Evolutionary conservation across 768 basidiomycete species (phyloP).

Genomic region (Termitomyces sp.): DNA sequence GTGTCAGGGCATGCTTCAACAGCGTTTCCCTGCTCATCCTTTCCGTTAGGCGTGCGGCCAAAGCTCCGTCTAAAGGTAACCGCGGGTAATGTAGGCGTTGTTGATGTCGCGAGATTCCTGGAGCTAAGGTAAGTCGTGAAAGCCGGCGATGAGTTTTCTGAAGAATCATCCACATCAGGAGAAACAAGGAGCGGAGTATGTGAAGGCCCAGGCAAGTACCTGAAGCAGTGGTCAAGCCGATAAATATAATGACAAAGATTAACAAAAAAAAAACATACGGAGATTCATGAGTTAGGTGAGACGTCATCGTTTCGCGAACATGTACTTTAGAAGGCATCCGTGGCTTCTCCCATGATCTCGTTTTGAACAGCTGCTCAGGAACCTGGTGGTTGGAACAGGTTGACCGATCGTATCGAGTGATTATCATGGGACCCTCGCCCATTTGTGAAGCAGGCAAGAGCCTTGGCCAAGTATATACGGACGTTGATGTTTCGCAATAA

Average conservation of each 20-base stretch:
- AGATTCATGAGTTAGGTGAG: neutral
- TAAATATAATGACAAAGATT: neutral
- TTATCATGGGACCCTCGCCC: conserved; percentile 31
- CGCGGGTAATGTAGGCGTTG: neutral
- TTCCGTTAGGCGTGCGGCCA: neutral
- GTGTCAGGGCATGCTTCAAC: neutral
- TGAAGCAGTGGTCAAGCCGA: neutral
- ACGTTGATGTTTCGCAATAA: conserved; percentile 32
- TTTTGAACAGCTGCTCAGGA: neutral
- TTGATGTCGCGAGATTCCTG: neutral
- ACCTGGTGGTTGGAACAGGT: neutral
- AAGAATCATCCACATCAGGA: neutral
- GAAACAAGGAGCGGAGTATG: neutral
- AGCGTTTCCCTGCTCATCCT: neutral
- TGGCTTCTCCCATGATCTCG: neutral
- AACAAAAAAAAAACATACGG: neutral
- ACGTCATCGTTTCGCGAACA: neutral
- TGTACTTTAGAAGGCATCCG: neutral
- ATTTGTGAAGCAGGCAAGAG: conserved; percentile 39
- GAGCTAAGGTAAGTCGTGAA: neutral
- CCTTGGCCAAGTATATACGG: conserved; percentile 43
- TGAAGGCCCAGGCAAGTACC: neutral
- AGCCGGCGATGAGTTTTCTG: neutral
- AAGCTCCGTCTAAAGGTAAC: neutral
- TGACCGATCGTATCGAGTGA: conserved; percentile 17